Evolutionary conservation across 1,139 yeast genomes (phyloP).

Genomic region (Torulaspora pretoriensis): DNA sequence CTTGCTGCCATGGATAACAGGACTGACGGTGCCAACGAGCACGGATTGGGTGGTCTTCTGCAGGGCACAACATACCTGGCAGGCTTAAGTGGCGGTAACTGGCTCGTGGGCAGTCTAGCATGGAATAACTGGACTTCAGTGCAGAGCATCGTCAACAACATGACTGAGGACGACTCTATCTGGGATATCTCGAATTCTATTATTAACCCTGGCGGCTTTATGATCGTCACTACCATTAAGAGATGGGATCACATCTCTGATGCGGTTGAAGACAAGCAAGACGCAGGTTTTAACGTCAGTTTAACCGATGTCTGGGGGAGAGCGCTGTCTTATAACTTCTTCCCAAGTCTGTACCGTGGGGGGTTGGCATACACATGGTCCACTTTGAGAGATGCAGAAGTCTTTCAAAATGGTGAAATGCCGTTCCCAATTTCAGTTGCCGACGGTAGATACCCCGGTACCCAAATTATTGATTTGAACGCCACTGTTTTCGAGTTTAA

Average conservation of each 20-base stretch:
- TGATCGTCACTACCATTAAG: slow-evolving; percentile 51
- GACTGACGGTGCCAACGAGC: slow-evolving; percentile 51
- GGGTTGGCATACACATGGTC: slow-evolving; percentile 53
- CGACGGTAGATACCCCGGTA: slow-evolving; percentile 72
- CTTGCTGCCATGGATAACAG: slow-evolving; percentile 73
- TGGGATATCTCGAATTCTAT: slow-evolving; percentile 65
- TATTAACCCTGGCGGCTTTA: slow-evolving; percentile 65
- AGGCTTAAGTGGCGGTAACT: slow-evolving; percentile 49
- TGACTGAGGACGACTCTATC: slow-evolving; percentile 49
- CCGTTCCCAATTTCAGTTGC: slow-evolving; percentile 83
- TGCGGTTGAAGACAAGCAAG: slow-evolving; percentile 48
- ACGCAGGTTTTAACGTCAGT: slow-evolving; percentile 74
- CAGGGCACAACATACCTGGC: slow-evolving; percentile 68
- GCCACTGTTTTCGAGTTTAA: slow-evolving; percentile 75
- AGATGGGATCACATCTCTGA: slow-evolving; percentile 46
- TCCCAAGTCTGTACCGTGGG: slow-evolving; percentile 49
- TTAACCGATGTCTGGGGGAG: slow-evolving; percentile 96
- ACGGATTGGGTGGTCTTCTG: slow-evolving; percentile 73
- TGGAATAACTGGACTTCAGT: slow-evolving; percentile 78
- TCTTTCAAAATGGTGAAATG: slow-evolving; percentile 57
- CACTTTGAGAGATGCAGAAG: slow-evolving; percentile 24
- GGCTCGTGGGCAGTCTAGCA: slow-evolving; percentile 62
- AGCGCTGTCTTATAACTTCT: slow-evolving; percentile 71
- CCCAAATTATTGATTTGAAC: slow-evolving; percentile 52
- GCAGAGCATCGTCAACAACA: slow-evolving; percentile 45